Base-by-base conservation (phyloP, 768 basidiomycete species). In the Agaricus blazei region DNA sequence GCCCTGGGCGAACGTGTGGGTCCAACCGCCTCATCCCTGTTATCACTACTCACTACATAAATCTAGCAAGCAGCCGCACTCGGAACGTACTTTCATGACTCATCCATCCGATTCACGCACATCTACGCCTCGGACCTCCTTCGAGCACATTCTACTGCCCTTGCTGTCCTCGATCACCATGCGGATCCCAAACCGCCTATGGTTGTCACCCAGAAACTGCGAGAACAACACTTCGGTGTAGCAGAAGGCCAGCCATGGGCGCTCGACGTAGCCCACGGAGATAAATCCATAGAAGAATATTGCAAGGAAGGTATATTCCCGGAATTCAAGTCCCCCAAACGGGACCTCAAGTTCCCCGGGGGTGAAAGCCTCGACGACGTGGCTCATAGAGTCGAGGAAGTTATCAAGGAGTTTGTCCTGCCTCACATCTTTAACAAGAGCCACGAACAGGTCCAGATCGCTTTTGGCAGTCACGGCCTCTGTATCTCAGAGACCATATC, bases 401-500 rank as follows among this genome's bases (percentile, higher is more conserved):
- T 75, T 0, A 66, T 90, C 9, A 64, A 65, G 31, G 75, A 82
- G 29, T 74, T 81, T 48, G 72, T 91, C 2, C 64, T 90, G 58
- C 79, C 82, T 1, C 80, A 88, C 62, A 64, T 90, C 1, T 70
- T 70, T 23, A 69, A 70, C 43, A 65, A 68, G 7, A 56, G 57
- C 9, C 48, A 54, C 4, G 48, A 38, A n/a, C 59, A 34, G 15
- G 59, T 41, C 9, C 85, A 89, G 59, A 65, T 91, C 36, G 88
- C 82, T 1, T 59, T 90, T 34, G 83, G 87, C 47, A 87, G 88
- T 63, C 90, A 91, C 66, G 88, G 90, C 1, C 60, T 88, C 52
- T 88, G 82, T 62, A 88, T 91, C 41, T 74, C 75, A 47, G 82
- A 85, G 65, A 61, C 88, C 14, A 66, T 89, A 14, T 68, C 75